Conservation (phyloP, 805 yeast species). For the Candida vaughaniae region DNA sequence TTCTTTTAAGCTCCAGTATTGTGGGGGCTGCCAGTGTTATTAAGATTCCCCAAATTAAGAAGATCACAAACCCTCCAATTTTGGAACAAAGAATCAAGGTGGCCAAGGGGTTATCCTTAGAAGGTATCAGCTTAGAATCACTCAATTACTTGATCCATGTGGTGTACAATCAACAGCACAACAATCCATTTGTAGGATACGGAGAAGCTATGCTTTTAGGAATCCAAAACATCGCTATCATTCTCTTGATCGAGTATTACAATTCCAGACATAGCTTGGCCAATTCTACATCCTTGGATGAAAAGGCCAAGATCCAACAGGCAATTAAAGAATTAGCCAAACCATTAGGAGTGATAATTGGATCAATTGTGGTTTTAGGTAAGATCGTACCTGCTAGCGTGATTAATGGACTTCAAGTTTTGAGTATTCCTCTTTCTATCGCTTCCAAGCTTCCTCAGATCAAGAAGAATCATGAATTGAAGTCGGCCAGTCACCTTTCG, state of each 20-base stretch:
- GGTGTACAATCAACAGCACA: slow-evolving; percentile 34
- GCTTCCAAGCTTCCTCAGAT: slow-evolving; percentile 42
- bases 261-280: slow-evolving; percentile 20
- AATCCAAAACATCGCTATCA: slow-evolving; percentile 36
- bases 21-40: slow-evolving; percentile 40
- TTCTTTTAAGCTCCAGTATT: slow-evolving; percentile 30
- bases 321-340: slow-evolving; percentile 19
- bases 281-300: slow-evolving; percentile 13
- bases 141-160: slow-evolving; percentile 38
- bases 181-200: slow-evolving; percentile 35
- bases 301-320: slow-evolving; percentile 17
- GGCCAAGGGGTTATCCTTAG: slow-evolving; percentile 37
- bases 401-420: slow-evolving; percentile 31
- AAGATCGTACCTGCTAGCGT: slow-evolving; percentile 30
- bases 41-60: slow-evolving; percentile 40
- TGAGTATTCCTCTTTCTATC: slow-evolving; percentile 38
- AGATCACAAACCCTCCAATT: slow-evolving; percentile 28
- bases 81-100: slow-evolving; percentile 26
- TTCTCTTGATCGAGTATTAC: slow-evolving; percentile 36
- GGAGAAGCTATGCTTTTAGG: slow-evolving; percentile 42
- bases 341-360: slow-evolving; percentile 30
- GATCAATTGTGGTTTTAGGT: slow-evolving; percentile 25
- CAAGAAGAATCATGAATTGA: slow-evolving; percentile 28
- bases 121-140: slow-evolving; percentile 36
- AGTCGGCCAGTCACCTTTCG: slow-evolving; percentile 38